phyloP scores from a whole-genome alignment of 2,329 filamentous ascomycete genomes.

The Scolecobasidium constrictum region DNA sequence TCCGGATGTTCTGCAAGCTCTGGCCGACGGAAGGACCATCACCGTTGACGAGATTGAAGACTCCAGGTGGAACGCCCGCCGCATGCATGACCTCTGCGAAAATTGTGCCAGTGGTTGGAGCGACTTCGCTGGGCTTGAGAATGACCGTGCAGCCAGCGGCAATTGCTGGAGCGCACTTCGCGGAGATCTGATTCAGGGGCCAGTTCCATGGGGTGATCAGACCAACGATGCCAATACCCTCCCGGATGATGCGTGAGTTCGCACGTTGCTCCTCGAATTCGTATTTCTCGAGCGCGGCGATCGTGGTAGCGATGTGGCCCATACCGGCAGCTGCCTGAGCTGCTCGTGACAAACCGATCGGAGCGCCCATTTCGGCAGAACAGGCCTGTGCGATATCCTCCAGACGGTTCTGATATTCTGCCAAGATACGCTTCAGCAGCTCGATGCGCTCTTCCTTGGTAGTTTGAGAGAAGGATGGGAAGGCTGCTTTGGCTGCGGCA shows the following conservation, averaged over 20 bases:
- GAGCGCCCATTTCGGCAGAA: constrained; percentile 50
- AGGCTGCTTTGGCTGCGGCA: constrained; percentile 55
- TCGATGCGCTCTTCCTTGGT: constrained; percentile 42
- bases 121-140: constrained; percentile 47
- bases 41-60: constrained; percentile 67
- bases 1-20: constrained; percentile 56
- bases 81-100: constrained; percentile 57
- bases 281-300: constrained; percentile 3
- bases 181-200: constrained; percentile 63
- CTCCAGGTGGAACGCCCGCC: constrained; percentile 67
- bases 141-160: constrained; percentile 48
- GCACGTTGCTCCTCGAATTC: constrained; percentile 9
- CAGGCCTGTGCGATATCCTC: constrained; percentile 71
- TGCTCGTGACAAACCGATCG: constrained; percentile 64
- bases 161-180: constrained; percentile 62
- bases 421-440: constrained; percentile 49
- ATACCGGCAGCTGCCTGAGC: constrained; percentile 2
- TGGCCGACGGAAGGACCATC: constrained; percentile 57
- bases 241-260: constrained; percentile 63
- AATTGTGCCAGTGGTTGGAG: constrained; percentile 45
- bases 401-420: constrained; percentile 56
- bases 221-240: constrained; percentile 63
- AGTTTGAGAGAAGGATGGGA: constrained; percentile 35
- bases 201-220: constrained; percentile 78
- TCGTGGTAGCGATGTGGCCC: constrained; percentile 1